Evolutionary conservation across 495 filamentous ascomycete species (phyloP), one percentile per base, ranked within the genome.

Genomic region (Saxispiralis lemnorum): DNA sequence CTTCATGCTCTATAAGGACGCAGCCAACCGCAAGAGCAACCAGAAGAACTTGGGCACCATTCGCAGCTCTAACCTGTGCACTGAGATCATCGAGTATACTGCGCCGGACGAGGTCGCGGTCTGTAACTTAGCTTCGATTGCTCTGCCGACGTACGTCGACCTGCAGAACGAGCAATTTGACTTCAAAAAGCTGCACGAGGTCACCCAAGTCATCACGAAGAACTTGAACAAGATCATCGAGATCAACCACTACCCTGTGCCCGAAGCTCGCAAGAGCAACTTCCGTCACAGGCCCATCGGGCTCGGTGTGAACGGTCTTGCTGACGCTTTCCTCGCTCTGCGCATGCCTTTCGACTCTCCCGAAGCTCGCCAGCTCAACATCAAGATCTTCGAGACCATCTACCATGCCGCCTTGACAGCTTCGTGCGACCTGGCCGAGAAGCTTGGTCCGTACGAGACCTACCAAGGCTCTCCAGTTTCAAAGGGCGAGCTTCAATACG

Each of bases 1-100:
- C 36, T 97, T 92, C 69, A 96, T 97, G 82, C 76, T 94, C 43
- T 97, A 97, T 78, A 97, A 97, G 70, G 89, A 97, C 63, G 75
- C 80, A 51, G 88, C 83, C 72, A 97, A 97, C 71, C 74, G 76
- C 54, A 97, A 97, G 76, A 94, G 86, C 71, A 97, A 97, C 74
- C 89, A 97, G 65, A 93, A 96, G 79, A 97, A 97, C 59, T 72
- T 97, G 24, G 89, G 89, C 36, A 93, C 86, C 36, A 96, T 97
- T 54, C 84, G 82, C 58, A 94, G 83, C 72, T 97, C 89, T 54
- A 97, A 97, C 66, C 71, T 97, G 36, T 97, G 89, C 72, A 95
- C 88, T 21, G 89, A 97, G 63, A 97, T 97, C 52, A 70, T 97
- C 47, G 89, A 97, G 65, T 97, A 97, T 71, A 87, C 70, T 46